phyloP scores from a whole-genome alignment of 1,284 basidiomycete species.

The Malassezia yamatoensis region DNA sequence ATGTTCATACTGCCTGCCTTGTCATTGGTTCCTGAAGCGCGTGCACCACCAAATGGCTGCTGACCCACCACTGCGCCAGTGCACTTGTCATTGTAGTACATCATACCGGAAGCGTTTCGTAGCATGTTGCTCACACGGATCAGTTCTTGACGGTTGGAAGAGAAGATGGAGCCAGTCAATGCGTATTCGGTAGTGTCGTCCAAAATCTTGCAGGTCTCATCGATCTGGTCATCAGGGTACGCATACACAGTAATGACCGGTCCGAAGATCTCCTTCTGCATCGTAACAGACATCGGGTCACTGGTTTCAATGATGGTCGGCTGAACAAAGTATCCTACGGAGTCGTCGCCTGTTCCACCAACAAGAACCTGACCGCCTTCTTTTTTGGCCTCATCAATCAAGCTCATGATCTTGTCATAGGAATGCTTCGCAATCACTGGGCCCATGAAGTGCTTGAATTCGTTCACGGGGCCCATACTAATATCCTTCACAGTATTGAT shows the following conservation, averaged over 20 bases:
- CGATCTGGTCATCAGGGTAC: slow-evolving; percentile 55
- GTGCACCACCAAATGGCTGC: slow-evolving; percentile 90
- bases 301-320: slow-evolving; percentile 90
- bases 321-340: slow-evolving; percentile 83
- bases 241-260: slow-evolving; percentile 75
- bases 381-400: slow-evolving; percentile 78
- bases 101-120: slow-evolving; percentile 45
- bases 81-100: slow-evolving; percentile 54
- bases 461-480: slow-evolving; percentile 67
- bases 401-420: slow-evolving; percentile 75
- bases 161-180: slow-evolving; percentile 51
- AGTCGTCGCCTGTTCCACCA: slow-evolving; percentile 74
- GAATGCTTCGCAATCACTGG: slow-evolving; percentile 82
- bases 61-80: slow-evolving; percentile 70
- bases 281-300: slow-evolving; percentile 79
- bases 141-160: slow-evolving; percentile 41
- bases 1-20: slow-evolving; percentile 87
- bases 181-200: slow-evolving; percentile 80
- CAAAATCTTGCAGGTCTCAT: slow-evolving; percentile 74
- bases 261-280: slow-evolving; percentile 93
- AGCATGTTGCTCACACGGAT: slow-evolving; percentile 42
- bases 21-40: slow-evolving; percentile 92
- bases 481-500: slow-evolving; percentile 69
- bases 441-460: slow-evolving; percentile 81
- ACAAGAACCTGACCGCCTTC: slow-evolving; percentile 76